phyloP scores from a whole-genome alignment of 2,329 filamentous ascomycete species.

The Coleophoma crateriformis region DNA sequence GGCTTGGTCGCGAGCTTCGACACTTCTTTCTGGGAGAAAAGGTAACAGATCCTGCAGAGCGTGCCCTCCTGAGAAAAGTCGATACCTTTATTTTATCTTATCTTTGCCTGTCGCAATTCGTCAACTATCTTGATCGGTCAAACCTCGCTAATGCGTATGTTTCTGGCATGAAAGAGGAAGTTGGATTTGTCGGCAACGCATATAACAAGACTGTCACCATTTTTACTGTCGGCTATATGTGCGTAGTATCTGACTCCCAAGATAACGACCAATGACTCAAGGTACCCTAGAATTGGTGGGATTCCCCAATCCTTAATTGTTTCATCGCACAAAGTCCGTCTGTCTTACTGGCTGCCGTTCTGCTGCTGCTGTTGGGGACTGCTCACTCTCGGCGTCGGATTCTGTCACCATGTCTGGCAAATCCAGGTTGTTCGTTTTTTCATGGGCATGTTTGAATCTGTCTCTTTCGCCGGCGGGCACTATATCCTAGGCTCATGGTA shows the following conservation, averaged over 20 bases:
- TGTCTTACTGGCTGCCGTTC: constrained; percentile 12
- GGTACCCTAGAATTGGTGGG: neutral
- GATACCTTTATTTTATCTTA: neutral
- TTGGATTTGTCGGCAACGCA: constrained; percentile 43
- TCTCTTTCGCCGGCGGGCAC: constrained; percentile 13
- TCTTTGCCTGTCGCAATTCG: neutral
- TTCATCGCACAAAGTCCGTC: neutral
- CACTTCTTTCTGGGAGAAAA: neutral
- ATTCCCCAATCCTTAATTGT: constrained; percentile 27
- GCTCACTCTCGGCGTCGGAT: constrained; percentile 1
- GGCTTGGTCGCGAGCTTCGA: no score
- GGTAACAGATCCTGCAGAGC: neutral
- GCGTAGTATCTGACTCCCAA: neutral
- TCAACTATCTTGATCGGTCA: neutral
- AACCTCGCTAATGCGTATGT: constrained; percentile 13
- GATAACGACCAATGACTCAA: neutral
- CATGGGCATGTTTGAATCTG: constrained; percentile 26
- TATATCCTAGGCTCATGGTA: constrained; percentile 38
- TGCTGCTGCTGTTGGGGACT: constrained; percentile 2
- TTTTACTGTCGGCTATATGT: constrained; percentile 46
- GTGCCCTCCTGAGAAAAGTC: neutral
- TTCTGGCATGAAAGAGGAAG: constrained; percentile 29
- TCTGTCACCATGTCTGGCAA: constrained; percentile 23
- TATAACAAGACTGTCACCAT: constrained; percentile 44
- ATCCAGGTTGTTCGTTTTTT: constrained; percentile 35